A percentile compares a stretch with the other conserved stretches of the same genome.
Conservation (phyloP, 345 rosid species). For the Viola odorata region DNA sequence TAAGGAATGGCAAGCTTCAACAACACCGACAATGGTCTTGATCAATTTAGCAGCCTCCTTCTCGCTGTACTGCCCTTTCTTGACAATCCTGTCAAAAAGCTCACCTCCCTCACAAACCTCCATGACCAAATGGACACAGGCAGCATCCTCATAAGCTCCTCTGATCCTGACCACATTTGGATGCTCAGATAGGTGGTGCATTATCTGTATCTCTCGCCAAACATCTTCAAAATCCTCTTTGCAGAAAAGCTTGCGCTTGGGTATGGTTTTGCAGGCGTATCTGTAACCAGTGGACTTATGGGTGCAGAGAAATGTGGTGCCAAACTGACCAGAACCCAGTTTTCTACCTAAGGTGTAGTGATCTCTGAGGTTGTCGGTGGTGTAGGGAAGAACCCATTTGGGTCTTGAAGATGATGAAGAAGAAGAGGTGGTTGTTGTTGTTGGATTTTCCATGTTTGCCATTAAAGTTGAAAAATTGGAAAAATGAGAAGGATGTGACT, state of each 20-base stretch:
- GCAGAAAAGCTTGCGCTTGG: conserved; percentile 65
- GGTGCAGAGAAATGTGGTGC: conserved; percentile 64
- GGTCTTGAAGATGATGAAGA: conserved; percentile 1
- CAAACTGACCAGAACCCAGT: conserved; percentile 82
- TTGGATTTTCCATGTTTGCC: conserved; percentile 4
- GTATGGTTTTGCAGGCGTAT: conserved; percentile 77
- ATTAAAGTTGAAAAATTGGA: no score
- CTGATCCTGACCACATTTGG: conserved; percentile 54
- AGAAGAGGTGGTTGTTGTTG: conserved; percentile 1
- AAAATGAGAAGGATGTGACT: no score
- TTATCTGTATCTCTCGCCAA: conserved; percentile 82
- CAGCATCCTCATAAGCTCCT: conserved; percentile 37
- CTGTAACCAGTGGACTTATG: conserved; percentile 36
- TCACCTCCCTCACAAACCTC: conserved; percentile 79
- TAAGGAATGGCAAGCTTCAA: conserved; percentile 61
- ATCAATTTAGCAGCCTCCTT: conserved; percentile 69
- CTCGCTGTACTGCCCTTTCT: conserved; percentile 70
- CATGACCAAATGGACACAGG: conserved; percentile 66
- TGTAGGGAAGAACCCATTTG: conserved; percentile 18
- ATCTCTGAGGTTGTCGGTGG: conserved; percentile 26
- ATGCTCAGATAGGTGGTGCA: conserved; percentile 73
- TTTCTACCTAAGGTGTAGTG: conserved; percentile 40
- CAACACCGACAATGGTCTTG: conserved; percentile 72
- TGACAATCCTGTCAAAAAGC: conserved; percentile 64
- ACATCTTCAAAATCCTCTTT: conserved; percentile 73